These are phyloP conservation scores for Fusarium concolor DNA, from an alignment of 2,329 filamentous ascomycete species.

Conservation along the genomic window DNA sequence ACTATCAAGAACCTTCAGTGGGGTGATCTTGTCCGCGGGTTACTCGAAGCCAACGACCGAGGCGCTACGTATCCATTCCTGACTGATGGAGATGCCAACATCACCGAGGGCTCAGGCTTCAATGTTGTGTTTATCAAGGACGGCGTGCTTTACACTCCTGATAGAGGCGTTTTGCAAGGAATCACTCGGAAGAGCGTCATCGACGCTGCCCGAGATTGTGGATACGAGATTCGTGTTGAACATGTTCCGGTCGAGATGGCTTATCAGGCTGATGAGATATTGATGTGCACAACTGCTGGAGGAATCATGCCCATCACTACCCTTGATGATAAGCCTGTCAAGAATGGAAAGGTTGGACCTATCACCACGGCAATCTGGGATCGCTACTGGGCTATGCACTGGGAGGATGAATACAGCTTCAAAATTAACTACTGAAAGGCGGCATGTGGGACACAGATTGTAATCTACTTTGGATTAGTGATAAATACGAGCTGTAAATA, in stretches of 20 bases:
- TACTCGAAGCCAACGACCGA: constrained; percentile 61
- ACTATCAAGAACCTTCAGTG: constrained; percentile 65
- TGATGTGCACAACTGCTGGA: constrained; percentile 65
- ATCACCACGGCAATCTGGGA: constrained; percentile 63
- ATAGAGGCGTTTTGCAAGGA: constrained; percentile 60
- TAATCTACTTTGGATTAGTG: too few relatives aligned
- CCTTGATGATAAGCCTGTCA: constrained; percentile 57
- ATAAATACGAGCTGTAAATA: too few relatives aligned
- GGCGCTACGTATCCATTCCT: constrained; percentile 61
- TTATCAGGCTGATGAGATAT: constrained; percentile 60
- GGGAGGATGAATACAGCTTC: constrained; percentile 33
- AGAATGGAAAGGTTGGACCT: constrained; percentile 57
- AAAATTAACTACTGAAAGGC: constrained; percentile 24
- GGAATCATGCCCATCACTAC: constrained; percentile 64
- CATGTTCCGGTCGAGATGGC: constrained; percentile 19
- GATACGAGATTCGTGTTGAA: constrained; percentile 48
- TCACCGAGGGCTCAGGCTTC: constrained; percentile 64
- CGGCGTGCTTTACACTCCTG: constrained; percentile 58
- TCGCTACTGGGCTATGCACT: constrained; percentile 53
- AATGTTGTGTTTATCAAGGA: constrained; percentile 61
- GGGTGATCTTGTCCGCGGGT: constrained; percentile 59
- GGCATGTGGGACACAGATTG: too few relatives aligned
- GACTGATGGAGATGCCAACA: constrained; percentile 61
- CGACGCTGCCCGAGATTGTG: constrained; percentile 53
- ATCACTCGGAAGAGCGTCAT: constrained; percentile 62